These are phyloP conservation scores for Chaetomium fimeti DNA, from an alignment of 495 filamentous ascomycete genomes.

Conservation along the genomic window DNA sequence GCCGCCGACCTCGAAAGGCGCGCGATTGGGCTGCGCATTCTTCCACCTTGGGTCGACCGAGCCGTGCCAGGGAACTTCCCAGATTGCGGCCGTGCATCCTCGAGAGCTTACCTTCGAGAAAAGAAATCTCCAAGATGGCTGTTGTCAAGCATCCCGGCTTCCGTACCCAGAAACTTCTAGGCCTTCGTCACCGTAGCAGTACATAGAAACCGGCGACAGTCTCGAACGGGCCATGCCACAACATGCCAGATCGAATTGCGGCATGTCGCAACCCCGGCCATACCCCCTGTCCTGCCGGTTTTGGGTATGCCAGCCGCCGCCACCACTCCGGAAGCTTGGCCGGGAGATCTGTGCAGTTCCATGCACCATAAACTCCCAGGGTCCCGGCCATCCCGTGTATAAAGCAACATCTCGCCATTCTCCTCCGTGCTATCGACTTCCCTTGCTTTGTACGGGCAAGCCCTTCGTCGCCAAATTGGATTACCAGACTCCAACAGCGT, in stretches of 20 bases:
- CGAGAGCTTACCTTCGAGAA: background rate
- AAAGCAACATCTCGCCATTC: slow-evolving; percentile 7
- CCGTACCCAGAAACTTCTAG: background rate
- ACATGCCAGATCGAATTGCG: background rate
- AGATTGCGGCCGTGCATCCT: background rate
- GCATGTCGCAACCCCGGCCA: slow-evolving; percentile 8
- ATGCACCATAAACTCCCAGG: background rate
- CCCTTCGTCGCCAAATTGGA: background rate
- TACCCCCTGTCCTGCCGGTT: slow-evolving; percentile 22
- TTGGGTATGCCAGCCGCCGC: slow-evolving; percentile 26
- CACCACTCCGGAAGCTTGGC: slow-evolving; percentile 26
- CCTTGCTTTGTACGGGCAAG: background rate
- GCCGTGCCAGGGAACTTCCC: background rate
- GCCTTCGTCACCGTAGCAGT: background rate
- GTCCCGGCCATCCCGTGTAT: slow-evolving; percentile 5
- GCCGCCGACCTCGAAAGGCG: background rate
- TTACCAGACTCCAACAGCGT: background rate
- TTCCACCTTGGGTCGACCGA: background rate
- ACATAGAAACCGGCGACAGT: background rate
- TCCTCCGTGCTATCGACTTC: background rate
- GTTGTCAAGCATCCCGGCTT: background rate
- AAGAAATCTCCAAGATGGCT: background rate
- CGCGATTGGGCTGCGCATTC: background rate
- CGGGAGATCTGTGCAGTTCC: slow-evolving; percentile 20
- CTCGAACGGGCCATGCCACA: background rate